Base-by-base conservation (phyloP, 2,329 filamentous ascomycete species). In the Conoideocrella luteorostrata region DNA sequence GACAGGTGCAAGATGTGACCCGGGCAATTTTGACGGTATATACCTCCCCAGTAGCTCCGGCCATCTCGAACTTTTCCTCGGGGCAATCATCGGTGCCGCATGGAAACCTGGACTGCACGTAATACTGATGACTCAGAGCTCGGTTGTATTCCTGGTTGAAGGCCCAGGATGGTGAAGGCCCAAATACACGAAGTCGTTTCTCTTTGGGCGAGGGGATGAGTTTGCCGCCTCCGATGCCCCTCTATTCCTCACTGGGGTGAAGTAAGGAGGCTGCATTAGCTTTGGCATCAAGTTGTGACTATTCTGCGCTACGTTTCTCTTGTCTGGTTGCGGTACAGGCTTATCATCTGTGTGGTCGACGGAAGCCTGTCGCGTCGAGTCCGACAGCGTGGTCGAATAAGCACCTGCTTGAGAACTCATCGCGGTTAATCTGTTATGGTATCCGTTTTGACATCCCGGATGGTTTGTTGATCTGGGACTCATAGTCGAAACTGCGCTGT, bases 41-140 rank as follows among this genome's bases (percentile, higher is more conserved):
- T 45, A 85, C 67, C 50, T 84, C 84, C 13, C 80, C 81, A 2
- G 79, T 84, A 9, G 76, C 77, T 1, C 81, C 82, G 0, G 80
- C 76, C 47, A 85, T 65, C 45, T 78, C 67, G 38, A 85, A 65
- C 1, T 58, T 63, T 56, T 85, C 79, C 43, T 71, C 64, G 0
- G 70, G 71, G 33, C 61, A 68, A 1, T 62, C 48, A 2, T 50
- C 44, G 0, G 59, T 63, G 15, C 67, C 67, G 22, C 50, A 29
- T 7, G 64, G 62, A 2, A 52, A 56, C 13, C 72, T 65, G 1
- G 56, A 59, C 10, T 77, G 61, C 23, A 77, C 66, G 48, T 66
- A 76, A 56, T 76, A 69, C 45, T 66, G 60, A 47, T 72, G 69
- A 2, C 58, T 60, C 1, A 62, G 59, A 4, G 70, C 69, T 13